Base-by-base conservation (phyloP, 129 eudicot genomes). In the Flaveria robusta region DNA sequence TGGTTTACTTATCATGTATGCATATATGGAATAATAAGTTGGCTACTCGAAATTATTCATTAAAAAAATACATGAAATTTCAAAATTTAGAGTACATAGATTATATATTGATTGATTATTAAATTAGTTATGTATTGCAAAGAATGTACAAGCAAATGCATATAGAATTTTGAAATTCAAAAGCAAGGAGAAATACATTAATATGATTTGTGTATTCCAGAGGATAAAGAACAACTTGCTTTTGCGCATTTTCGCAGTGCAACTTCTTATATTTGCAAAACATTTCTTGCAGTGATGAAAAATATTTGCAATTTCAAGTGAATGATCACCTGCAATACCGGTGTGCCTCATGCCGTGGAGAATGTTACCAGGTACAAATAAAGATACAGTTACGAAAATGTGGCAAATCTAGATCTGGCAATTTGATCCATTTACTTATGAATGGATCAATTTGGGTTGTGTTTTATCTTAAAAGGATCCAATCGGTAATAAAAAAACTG, bases 271-370 rank as follows among this genome's bases (percentile, higher is more conserved):
- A 37, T 29, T 3, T 56, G 29, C 42, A 22, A 68, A 65, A 19
- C 50, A 4, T 60, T 34, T 83, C 69, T 23, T 78, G 80, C 96
- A 95, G 99, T 79, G 99, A 95, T 85, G 93, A 90, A 59, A 95
- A 81, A 81, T 95, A 95, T 81, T 37, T 84, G 83, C 97, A 89
- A 55, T 95, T 84, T 82, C 99, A 95, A 87, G 96, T 83, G 42
- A 91, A 95, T 74, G 87, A 87, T 77, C 93, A 91, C 77, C 90
- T 95, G 68, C 92, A 90, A 67, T 95, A 95, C 70, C 87, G 77
- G 66, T 95, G 99, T 77, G 96, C 97, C 10, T 86, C 99, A 75
- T 95, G 99, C 75, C 90, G 99, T 52, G 99, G 99, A 77, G 97
- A 95, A 67, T 87, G 99, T 71, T 78, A 82, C 84, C 96, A 89